These are phyloP conservation scores for Exophiala sp. DNA, from an alignment of 2,329 filamentous ascomycete species.

Conservation along the genomic window DNA sequence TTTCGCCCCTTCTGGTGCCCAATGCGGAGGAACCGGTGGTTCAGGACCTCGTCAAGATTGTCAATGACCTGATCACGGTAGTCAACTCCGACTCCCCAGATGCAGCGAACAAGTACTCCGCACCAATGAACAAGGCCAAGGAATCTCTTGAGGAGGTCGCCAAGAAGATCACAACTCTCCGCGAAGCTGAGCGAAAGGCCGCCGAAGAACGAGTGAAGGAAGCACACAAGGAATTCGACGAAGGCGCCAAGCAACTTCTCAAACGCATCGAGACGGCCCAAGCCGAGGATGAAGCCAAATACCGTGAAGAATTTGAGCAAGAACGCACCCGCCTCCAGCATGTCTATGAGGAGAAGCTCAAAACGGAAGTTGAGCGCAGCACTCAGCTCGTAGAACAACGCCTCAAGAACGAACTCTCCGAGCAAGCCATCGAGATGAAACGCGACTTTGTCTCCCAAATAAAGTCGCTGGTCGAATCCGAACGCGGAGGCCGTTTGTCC, in stretches of 20 bases:
- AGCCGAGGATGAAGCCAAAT: slow-evolving; percentile 73
- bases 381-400: slow-evolving; percentile 78
- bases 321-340: slow-evolving; percentile 77
- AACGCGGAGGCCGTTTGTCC: slow-evolving; percentile 81
- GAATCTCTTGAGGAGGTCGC: slow-evolving; percentile 74
- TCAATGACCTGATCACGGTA: slow-evolving; percentile 93
- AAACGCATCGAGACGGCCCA: slow-evolving; percentile 81
- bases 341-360: slow-evolving; percentile 75
- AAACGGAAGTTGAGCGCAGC: slow-evolving; percentile 74
- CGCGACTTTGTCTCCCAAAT: slow-evolving; percentile 77
- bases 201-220: slow-evolving; percentile 72
- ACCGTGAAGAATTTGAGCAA: slow-evolving; percentile 81
- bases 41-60: slow-evolving; percentile 87
- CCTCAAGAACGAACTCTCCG: slow-evolving; percentile 77
- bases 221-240: slow-evolving; percentile 74
- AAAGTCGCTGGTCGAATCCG: slow-evolving; percentile 76
- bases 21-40: slow-evolving; percentile 81
- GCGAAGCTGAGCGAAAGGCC: slow-evolving; percentile 63
- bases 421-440: slow-evolving; percentile 88
- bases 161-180: slow-evolving; percentile 70
- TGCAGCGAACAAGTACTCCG: slow-evolving; percentile 66
- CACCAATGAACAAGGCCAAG: slow-evolving; percentile 81
- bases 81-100: slow-evolving; percentile 74
- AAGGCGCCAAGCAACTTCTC: slow-evolving; percentile 81
- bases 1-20: slow-evolving; percentile 73